Percentiles rank a stretch among this genome's conserved stretches.
phyloP scores from a whole-genome alignment of 2,329 filamentous ascomycete genomes.

The Pseudocercospora fijiensis region DNA sequence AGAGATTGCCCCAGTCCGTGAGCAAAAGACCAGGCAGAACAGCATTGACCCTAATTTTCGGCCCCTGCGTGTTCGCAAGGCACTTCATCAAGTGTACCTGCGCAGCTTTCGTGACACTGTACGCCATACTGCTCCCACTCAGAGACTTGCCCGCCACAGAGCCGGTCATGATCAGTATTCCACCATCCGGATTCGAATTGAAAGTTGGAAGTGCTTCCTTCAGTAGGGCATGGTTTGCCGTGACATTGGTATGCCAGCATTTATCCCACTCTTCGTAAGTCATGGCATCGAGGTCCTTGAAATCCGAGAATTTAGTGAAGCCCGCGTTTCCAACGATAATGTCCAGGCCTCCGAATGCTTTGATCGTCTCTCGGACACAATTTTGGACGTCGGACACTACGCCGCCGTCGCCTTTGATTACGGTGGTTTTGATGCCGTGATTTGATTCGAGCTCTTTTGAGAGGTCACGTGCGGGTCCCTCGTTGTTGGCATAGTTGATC shows the following conservation, averaged over 20 bases:
- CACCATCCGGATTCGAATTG: constrained; percentile 61
- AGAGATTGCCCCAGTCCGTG: constrained; percentile 61
- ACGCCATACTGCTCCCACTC: constrained; percentile 63
- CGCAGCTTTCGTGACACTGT: constrained; percentile 75
- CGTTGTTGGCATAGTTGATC: constrained; percentile 69
- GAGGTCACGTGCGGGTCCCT: constrained; percentile 59
- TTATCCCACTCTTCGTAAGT: constrained; percentile 64
- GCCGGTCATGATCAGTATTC: constrained; percentile 62
- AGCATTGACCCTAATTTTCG: constrained; percentile 64
- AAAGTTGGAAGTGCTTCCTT: constrained; percentile 56
- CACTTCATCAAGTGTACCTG: constrained; percentile 66
- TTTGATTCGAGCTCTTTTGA: constrained; percentile 55
- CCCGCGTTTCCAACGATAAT: constrained; percentile 75
- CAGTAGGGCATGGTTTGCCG: constrained; percentile 36
- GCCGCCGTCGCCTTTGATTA: constrained; percentile 67
- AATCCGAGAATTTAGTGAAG: constrained; percentile 61
- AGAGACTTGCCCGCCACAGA: constrained; percentile 57
- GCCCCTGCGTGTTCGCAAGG: constrained; percentile 61
- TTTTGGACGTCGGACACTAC: constrained; percentile 58
- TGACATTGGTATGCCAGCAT: constrained; percentile 64
- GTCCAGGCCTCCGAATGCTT: constrained; percentile 68
- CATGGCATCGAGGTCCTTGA: constrained; percentile 59
- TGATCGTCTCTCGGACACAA: constrained; percentile 60
- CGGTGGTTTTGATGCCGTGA: constrained; percentile 53
- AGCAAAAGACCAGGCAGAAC: constrained; percentile 64